Percentiles rank a stretch among this genome's conserved stretches.
These are phyloP conservation scores for Cryptosporidium xiaoi DNA, from an alignment of 169 alveolate species.

Conservation along the genomic window DNA sequence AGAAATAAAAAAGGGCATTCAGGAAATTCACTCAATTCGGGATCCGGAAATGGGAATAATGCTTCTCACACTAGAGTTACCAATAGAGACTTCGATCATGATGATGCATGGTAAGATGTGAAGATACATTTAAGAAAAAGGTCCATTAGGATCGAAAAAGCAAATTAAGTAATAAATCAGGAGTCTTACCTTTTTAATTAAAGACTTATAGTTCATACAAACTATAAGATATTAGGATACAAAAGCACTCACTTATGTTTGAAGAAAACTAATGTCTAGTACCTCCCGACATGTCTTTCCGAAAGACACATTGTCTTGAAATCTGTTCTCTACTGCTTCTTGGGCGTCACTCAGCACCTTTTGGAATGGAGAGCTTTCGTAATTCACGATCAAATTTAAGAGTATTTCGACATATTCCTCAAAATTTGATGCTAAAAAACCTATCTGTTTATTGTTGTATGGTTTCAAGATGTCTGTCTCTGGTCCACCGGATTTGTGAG, in stretches of 20 bases:
- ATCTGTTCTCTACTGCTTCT: conserved; percentile 15
- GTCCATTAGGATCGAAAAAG: conserved; percentile 10
- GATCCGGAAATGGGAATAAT: conserved; percentile 15
- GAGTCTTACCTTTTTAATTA: neutral
- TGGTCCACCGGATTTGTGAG: conserved; percentile 94
- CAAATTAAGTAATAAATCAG: neutral
- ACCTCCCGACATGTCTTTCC: conserved; percentile 51
- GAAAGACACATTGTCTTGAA: conserved; percentile 23
- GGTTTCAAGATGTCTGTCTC: conserved; percentile 83
- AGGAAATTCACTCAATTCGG: neutral
- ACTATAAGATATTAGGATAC: neutral
- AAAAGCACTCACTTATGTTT: conserved; percentile 4
- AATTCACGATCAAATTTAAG: conserved; percentile 13
- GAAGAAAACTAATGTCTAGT: conserved; percentile 22
- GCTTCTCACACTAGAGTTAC: conserved; percentile 43
- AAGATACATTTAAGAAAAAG: neutral
- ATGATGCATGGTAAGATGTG: conserved; percentile 58
- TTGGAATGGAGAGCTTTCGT: conserved; percentile 6
- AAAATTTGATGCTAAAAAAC: conserved; percentile 83
- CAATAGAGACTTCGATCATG: conserved; percentile 69
- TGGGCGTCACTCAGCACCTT: conserved; percentile 14
- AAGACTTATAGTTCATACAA: neutral
- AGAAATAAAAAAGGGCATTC: neutral
- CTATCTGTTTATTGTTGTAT: conserved; percentile 77
- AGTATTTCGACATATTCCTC: conserved; percentile 82